Percentiles rank a stretch among this genome's conserved stretches.
These are phyloP conservation scores for Paratinospora sagittata DNA, from an alignment of 164 flowering plant species.

Conservation along the genomic window DNA sequence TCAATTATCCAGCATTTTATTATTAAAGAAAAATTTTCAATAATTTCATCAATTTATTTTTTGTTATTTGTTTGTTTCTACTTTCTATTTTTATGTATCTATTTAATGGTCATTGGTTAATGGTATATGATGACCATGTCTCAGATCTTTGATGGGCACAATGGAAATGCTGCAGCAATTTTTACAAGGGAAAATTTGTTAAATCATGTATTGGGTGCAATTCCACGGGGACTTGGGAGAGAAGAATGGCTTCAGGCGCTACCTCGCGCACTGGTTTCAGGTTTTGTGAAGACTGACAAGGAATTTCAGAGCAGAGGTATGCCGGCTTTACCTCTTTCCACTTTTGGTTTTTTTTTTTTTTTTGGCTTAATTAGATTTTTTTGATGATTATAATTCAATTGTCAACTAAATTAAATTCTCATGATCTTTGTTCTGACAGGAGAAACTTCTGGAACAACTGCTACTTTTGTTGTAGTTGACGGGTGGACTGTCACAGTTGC, in stretches of 20 bases:
- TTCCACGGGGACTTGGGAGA: slow-evolving; percentile 72
- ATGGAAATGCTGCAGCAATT: slow-evolving; percentile 84
- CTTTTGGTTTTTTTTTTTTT: neutral
- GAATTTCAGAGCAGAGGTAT: slow-evolving; percentile 80
- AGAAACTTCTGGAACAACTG: slow-evolving; percentile 91
- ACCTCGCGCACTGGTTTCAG: slow-evolving; percentile 86
- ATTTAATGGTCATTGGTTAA: slow-evolving; percentile 11
- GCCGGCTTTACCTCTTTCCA: slow-evolving; percentile 8
- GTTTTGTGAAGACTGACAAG: slow-evolving; percentile 88
- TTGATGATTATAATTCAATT: neutral
- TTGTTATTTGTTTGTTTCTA: neutral
- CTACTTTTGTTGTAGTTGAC: slow-evolving; percentile 79
- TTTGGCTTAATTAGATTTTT: neutral
- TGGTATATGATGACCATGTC: slow-evolving; percentile 5
- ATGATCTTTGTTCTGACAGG: slow-evolving; percentile 38
- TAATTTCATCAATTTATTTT: neutral
- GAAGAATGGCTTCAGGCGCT: slow-evolving; percentile 91
- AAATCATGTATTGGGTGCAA: slow-evolving; percentile 63
- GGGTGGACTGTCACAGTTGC: slow-evolving; percentile 97
- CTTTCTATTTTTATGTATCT: neutral
- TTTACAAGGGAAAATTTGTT: slow-evolving; percentile 64
- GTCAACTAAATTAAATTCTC: neutral
- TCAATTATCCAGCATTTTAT: too few species aligned
- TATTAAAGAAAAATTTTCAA: neutral
- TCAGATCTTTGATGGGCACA: slow-evolving; percentile 93